A percentile compares a stretch with the other conserved stretches of the same genome.
These are phyloP conservation scores for Candida silvicultrix DNA, from an alignment of 805 yeast species.

Conservation along the genomic window DNA sequence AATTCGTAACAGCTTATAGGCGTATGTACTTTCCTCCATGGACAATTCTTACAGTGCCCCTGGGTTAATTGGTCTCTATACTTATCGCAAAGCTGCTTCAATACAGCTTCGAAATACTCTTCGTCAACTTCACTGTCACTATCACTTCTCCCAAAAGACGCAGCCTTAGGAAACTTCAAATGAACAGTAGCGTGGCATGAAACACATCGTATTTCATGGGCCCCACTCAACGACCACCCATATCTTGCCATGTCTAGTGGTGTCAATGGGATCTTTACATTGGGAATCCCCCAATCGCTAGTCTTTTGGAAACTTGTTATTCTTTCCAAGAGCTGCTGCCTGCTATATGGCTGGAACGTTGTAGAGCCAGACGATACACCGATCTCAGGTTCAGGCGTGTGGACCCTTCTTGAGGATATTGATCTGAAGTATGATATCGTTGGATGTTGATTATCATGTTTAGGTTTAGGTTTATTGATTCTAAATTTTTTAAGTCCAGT, in stretches of 20 bases:
- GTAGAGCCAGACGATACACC: neutral
- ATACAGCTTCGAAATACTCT: neutral
- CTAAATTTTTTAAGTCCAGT: too few species aligned
- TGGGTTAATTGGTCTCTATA: constrained; percentile 7
- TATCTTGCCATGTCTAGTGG: neutral
- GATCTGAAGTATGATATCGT: neutral
- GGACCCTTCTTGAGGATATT: neutral
- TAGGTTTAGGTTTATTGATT: neutral
- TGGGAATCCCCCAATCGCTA: neutral
- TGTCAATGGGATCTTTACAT: neutral
- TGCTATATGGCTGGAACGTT: neutral
- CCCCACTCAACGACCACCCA: neutral
- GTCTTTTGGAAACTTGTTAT: neutral
- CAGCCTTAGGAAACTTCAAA: neutral
- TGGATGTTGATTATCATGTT: neutral
- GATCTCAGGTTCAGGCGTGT: neutral
- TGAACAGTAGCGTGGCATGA: neutral
- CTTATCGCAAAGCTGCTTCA: constrained; percentile 2
- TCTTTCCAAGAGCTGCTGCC: neutral
- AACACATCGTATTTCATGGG: neutral
- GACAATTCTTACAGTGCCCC: constrained; percentile 17
- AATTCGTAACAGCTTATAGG: constrained; percentile 14
- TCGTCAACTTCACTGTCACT: neutral
- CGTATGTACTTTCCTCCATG: constrained; percentile 16
- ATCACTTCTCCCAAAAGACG: too few species aligned